Evolutionary conservation across 2,329 filamentous ascomycete species (phyloP).

Genomic region (Monilinia polystroma): DNA sequence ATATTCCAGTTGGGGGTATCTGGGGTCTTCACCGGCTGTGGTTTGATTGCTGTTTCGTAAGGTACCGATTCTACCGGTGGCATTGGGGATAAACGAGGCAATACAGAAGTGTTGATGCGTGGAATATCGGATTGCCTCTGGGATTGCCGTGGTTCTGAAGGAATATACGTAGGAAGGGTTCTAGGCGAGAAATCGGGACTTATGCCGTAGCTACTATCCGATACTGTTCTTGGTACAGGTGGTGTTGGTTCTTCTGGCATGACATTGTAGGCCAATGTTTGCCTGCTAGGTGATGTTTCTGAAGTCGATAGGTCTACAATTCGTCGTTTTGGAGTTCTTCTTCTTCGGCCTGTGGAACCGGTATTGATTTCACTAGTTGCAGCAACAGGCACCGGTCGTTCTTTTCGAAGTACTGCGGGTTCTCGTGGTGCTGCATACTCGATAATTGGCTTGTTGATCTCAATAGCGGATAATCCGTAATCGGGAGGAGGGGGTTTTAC

Average conservation of each 20-base stretch:
- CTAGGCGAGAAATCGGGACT: constrained; percentile 38
- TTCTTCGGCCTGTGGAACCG: constrained; percentile 56
- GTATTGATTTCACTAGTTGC: constrained; percentile 59
- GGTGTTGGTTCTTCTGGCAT: constrained; percentile 31
- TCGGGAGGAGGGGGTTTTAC: constrained; percentile 68
- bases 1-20: constrained; percentile 59
- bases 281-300: constrained; percentile 37
- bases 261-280: constrained; percentile 28
- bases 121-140: constrained; percentile 34
- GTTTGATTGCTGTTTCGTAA: constrained; percentile 32
- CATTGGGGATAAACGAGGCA: constrained; percentile 36
- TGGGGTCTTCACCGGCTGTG: constrained; percentile 26
- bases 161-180: constrained; percentile 36
- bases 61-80: constrained; percentile 35
- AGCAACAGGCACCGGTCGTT: constrained; percentile 51
- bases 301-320: constrained; percentile 62
- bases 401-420: constrained; percentile 57
- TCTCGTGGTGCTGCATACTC: constrained; percentile 53
- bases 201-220: constrained; percentile 37
- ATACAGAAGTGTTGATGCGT: constrained; percentile 36
- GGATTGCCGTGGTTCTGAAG: constrained; percentile 35
- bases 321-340: constrained; percentile 59
- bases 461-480: constrained; percentile 54
- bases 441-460: constrained; percentile 67
- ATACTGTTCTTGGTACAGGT: constrained; percentile 23